Base-by-base conservation (phyloP, 176 grass and related monocot genomes). In the Dendrocalamus sinicus region DNA sequence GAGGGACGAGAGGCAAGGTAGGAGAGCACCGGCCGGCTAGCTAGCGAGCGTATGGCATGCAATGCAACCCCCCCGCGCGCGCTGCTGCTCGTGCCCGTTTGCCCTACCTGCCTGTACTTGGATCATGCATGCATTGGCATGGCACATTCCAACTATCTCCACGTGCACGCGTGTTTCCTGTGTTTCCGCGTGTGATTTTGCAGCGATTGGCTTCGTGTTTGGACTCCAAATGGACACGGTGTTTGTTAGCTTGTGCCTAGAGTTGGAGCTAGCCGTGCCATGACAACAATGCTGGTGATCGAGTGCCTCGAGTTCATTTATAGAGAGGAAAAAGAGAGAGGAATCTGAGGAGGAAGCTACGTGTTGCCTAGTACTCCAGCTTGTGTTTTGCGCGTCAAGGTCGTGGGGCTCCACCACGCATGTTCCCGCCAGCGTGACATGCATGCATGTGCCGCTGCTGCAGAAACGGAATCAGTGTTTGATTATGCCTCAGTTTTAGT, bases 301-400 rank as follows among this genome's bases (percentile, higher is more conserved):
- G 39, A 39, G 67, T 20, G 2, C 19, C 67, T 57, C 67, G 20
- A 10, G 39, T 41, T 44, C 48, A 50, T 72, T 48, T 50, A 24
- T 6, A 9, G 32, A 53, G 15, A 19, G 16, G 32, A 3, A 0
- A 32, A 3, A 32, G 32, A 32, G 32, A 32, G 32, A 19, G 16
- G 14, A 15, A 17, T 53, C 51, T 2, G 15, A 19, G 15, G 15
- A 53, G 51, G 51, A 54, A 54, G 52, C 16, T 47, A 47, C 45
- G 68, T 65, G 68, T 44, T 72, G 57, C 20, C 44, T 24, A 8
- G 65, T 61, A 41, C 66, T 40, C 63, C 83, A 78, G 84, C 75
- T 86, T 72, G 75, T 47, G n/a, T 35, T 54, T 75, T 43, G 43
- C 76, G 76, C 67, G 84, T 86, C 40, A 5, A 39, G 24, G 72